Evolutionary conservation across 257 asterid species (phyloP).

Genomic region (Lycium barbarum): DNA sequence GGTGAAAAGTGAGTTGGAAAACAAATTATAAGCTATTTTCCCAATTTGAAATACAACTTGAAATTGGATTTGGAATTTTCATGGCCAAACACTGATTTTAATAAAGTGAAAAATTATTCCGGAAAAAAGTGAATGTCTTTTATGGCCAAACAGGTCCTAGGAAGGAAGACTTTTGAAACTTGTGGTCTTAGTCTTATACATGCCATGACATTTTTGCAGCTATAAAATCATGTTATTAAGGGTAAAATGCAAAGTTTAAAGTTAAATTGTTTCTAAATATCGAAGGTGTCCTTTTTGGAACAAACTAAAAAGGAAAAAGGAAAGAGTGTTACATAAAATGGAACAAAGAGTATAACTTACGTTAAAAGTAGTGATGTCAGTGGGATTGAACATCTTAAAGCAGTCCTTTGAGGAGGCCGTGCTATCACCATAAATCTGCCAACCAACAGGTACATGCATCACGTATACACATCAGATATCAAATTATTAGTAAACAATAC

Average conservation of each 20-base stretch:
- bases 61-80: too few species aligned
- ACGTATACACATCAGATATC: constrained; percentile 21
- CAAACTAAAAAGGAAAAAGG: background rate
- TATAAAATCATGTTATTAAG: background rate
- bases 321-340: background rate
- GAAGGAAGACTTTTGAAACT: background rate
- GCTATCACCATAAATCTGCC: constrained; percentile 92
- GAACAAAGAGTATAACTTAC: constrained; percentile 45
- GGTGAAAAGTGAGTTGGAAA: too few species aligned
- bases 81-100: too few species aligned
- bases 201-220: background rate
- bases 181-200: background rate
- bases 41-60: too few species aligned
- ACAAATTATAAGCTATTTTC: too few species aligned
- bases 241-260: background rate
- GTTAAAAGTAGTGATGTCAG: constrained; percentile 80
- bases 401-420: constrained; percentile 89
- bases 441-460: constrained; percentile 16
- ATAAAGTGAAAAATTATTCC: too few species aligned
- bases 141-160: too few species aligned
- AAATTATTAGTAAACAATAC: constrained; percentile 3
- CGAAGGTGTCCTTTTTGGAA: background rate
- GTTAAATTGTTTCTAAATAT: background rate
- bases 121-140: too few species aligned
- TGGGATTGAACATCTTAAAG: constrained; percentile 95